Evolutionary conservation across 2,329 filamentous ascomycete genomes (phyloP).

Genomic region (Cordyceps fumosorosea): DNA sequence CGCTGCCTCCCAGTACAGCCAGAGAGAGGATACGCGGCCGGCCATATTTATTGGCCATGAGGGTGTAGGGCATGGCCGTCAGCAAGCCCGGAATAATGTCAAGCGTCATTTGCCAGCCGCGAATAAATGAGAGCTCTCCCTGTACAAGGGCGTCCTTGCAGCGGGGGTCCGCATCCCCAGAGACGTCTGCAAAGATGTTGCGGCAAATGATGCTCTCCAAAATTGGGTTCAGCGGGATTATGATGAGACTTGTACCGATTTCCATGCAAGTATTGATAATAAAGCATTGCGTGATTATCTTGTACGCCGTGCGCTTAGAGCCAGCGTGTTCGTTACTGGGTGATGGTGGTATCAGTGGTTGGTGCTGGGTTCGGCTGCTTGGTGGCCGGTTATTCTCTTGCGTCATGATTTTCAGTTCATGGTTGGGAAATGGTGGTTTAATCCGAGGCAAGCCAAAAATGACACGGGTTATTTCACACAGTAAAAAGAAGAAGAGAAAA

Average conservation of each 20-base stretch:
- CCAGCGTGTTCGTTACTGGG: background rate
- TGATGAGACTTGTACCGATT: background rate
- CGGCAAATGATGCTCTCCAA: slow-evolving; percentile 5
- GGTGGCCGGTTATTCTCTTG: background rate
- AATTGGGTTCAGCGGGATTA: background rate
- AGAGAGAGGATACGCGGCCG: background rate
- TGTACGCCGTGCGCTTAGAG: background rate
- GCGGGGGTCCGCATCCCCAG: background rate
- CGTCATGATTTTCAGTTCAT: background rate
- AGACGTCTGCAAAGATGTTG: background rate
- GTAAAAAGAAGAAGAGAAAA: background rate
- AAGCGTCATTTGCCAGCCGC: background rate
- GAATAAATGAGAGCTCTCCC: background rate
- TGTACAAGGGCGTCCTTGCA: background rate
- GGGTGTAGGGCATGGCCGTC: slow-evolving; percentile 3
- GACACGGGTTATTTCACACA: too few relatives aligned
- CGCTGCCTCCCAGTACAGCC: background rate
- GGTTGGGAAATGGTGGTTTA: too few relatives aligned
- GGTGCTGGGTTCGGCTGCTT: background rate
- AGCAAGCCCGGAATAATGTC: background rate
- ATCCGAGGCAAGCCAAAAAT: too few relatives aligned
- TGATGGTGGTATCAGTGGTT: background rate
- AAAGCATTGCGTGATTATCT: background rate
- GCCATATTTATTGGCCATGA: background rate
- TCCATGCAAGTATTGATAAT: background rate